A percentile compares a stretch with the other conserved stretches of the same genome.
Conservation (phyloP, 768 basidiomycete species). For the Tephrocybe sp. region DNA sequence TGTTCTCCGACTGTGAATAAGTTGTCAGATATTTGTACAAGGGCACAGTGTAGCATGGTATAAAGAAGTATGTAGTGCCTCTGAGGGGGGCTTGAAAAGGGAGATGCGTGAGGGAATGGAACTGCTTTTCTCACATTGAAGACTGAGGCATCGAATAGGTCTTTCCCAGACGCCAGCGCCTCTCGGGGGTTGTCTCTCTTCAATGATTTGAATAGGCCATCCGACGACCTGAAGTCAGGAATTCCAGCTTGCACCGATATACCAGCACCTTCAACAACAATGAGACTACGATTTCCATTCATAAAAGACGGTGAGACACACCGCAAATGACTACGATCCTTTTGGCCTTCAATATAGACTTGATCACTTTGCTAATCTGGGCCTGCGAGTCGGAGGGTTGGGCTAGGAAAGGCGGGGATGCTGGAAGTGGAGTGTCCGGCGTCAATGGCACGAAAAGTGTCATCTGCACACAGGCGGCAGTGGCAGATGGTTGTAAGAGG, state of each 20-base stretch:
- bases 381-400: conserved; percentile 42
- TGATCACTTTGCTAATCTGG: conserved; percentile 56
- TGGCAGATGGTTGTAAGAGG: conserved; percentile 17
- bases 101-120: background rate
- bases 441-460: conserved; percentile 67
- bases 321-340: conserved; percentile 87
- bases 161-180: conserved; percentile 72
- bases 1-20: conserved; percentile 61
- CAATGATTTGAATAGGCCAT: conserved; percentile 76
- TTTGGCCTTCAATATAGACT: conserved; percentile 74
- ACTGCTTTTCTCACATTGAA: conserved; percentile 62
- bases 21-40: conserved; percentile 1
- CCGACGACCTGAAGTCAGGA: conserved; percentile 84
- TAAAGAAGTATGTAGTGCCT: conserved; percentile 2
- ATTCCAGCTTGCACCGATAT: conserved; percentile 88
- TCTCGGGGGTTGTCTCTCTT: conserved; percentile 80
- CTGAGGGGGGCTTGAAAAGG: background rate
- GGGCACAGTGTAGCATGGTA: background rate
- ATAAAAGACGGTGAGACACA: conserved; percentile 35
- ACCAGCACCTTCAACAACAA: conserved; percentile 64
- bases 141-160: conserved; percentile 88
- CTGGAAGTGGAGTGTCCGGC: conserved; percentile 41
- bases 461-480: conserved; percentile 36
- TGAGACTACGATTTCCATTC: background rate
- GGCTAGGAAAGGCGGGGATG: conserved; percentile 56